Conservation (phyloP, 305 asterid species). For the Solanum chacoense region DNA sequence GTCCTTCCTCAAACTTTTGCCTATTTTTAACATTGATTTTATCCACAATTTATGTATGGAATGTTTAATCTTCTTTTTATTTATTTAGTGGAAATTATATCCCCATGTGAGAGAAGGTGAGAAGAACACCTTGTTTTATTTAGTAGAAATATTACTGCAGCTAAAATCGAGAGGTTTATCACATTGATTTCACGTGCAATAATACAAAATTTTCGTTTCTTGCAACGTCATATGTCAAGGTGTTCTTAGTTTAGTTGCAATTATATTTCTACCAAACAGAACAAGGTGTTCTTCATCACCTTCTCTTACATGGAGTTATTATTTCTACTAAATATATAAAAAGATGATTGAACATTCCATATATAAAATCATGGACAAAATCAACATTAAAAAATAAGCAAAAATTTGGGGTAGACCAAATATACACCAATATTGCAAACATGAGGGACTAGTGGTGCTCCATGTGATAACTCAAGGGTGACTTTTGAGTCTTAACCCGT, state of each 20-base stretch:
- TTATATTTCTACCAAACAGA: background rate
- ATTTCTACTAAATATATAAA: background rate
- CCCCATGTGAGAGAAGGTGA: background rate
- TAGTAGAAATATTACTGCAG: background rate
- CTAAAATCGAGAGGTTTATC: background rate
- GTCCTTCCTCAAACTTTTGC: background rate
- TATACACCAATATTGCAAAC: background rate
- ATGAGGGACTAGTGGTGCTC: background rate
- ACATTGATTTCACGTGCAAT: background rate
- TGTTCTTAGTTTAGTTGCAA: background rate
- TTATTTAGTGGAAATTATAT: background rate
- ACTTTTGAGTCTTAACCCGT: background rate
- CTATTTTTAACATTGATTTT: too few relatives aligned
- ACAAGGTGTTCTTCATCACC: background rate
- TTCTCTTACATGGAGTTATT: background rate
- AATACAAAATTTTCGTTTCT: background rate
- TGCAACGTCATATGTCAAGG: background rate
- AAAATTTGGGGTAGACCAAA: background rate
- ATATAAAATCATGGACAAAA: background rate
- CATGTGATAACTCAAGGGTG: background rate
- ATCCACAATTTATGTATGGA: background rate
- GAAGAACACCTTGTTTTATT: background rate
- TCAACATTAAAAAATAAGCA: background rate
- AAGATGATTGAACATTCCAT: background rate
- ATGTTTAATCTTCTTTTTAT: background rate